Base-by-base conservation (phyloP, 164 flowering plant genomes). In the Liquidambar formosana region DNA sequence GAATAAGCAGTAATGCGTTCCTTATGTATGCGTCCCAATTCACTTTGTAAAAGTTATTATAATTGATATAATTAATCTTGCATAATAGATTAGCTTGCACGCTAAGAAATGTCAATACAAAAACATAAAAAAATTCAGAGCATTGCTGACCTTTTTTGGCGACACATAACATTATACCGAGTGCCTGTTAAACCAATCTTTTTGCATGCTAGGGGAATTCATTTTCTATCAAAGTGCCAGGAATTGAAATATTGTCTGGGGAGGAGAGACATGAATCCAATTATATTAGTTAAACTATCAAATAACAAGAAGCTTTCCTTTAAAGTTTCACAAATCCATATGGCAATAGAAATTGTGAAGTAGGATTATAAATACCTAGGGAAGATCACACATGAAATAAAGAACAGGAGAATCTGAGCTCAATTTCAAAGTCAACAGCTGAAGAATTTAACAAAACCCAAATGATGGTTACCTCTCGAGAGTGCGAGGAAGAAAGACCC, bases 341-440 rank as follows among this genome's bases (percentile, higher is more conserved):
- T n/a, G 8, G 53, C 53, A 49, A 49, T 15, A 49, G 53, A 13
- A 13, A 49, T 1, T 49, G 53, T 49, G 14, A 49, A 49, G n/a
- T 49, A 49, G 19, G 25, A 54, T 11, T n/a, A 5, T 19, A 56
- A 22, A 43, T 1, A 22, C 15, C 51, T 57, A 2, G 70, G 62
- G 52, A 67, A 56, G 62, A 57, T 57, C 21, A 56, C 16, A 43
- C 33, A 49, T 46, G 21, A 65, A 49, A 18, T 27, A 48, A 48
- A 45, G 1, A 41, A 41, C 22, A 3, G 44, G 46, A 67, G 13
- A 49, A 22, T 13, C 57, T 47, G 4, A 10, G 16, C 62, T 38
- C 57, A 9, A 25, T 19, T 71, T 21, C 54, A 46, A 49, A 48
- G 49, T 58, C 48, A 72, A 65, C 52, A 28, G 12, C 28, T 9